Conservation (phyloP, 805 yeast species). For the Saccharomyces jurei region DNA sequence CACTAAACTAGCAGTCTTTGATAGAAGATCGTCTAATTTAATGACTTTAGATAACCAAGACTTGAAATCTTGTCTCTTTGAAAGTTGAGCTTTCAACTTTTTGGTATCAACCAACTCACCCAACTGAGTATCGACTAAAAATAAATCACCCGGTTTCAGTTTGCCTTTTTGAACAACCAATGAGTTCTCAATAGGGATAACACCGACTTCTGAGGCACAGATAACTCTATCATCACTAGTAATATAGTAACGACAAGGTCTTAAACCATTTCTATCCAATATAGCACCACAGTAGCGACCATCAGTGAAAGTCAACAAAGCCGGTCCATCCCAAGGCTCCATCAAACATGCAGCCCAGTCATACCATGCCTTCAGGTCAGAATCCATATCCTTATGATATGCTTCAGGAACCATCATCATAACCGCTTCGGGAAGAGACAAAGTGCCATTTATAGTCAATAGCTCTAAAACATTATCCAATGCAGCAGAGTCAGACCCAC, state of each 20-base stretch:
- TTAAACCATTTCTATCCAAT: conserved; percentile 91
- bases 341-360: conserved; percentile 98
- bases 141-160: conserved; percentile 92
- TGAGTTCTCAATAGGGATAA: conserved; percentile 78
- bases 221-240: conserved; percentile 92
- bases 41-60: conserved; percentile 88
- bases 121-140: conserved; percentile 85
- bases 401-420: conserved; percentile 98
- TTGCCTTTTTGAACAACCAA: conserved; percentile 84
- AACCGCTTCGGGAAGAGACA: conserved; percentile 91
- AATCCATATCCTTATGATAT: conserved; percentile 95
- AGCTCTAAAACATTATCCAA: conserved; percentile 92
- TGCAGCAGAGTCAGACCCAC: conserved; percentile 98
- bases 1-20: conserved; percentile 36
- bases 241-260: conserved; percentile 96
- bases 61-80: conserved; percentile 82
- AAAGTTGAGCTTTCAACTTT: conserved; percentile 72
- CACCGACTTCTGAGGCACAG: conserved; percentile 98
- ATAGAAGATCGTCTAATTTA: conserved; percentile 66
- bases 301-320: conserved; percentile 91
- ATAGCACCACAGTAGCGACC: conserved; percentile 98
- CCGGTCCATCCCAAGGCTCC: conserved; percentile 99
- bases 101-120: conserved; percentile 92
- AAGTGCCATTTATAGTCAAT: conserved; percentile 81
- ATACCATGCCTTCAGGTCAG: conserved; percentile 86